Evolutionary conservation across 2,329 filamentous ascomycete genomes (phyloP).

Genomic region (Westerdykella aurantiaca): DNA sequence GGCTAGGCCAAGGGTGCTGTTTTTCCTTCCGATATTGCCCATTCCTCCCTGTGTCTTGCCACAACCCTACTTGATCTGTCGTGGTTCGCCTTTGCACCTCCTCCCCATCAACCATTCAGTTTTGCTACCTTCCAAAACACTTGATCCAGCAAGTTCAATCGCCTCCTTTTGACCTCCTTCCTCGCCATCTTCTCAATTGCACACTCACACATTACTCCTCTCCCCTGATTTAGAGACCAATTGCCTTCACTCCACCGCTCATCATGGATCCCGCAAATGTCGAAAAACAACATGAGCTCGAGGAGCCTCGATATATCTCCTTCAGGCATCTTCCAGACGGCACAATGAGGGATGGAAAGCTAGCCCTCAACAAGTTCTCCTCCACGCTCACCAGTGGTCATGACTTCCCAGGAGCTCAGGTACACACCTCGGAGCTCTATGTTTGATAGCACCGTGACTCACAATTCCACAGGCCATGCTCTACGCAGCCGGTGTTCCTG

Average conservation of each 20-base stretch:
- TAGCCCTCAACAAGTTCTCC: conserved; percentile 79
- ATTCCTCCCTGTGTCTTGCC: too few species aligned
- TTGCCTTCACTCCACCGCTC: background rate
- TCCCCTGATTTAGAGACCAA: too few species aligned
- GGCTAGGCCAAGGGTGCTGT: background rate
- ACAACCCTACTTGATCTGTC: background rate
- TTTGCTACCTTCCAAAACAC: background rate
- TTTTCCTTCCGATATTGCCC: background rate
- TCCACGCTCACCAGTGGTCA: conserved; percentile 74
- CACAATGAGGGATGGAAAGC: conserved; percentile 52
- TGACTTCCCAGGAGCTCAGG: conserved; percentile 89
- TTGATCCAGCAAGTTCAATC: background rate
- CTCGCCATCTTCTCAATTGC: background rate
- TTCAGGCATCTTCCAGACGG: conserved; percentile 52
- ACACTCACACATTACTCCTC: background rate
- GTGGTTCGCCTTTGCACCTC: background rate
- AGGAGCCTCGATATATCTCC: conserved; percentile 47
- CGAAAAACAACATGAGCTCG: conserved; percentile 32
- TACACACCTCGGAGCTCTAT: conserved; percentile 34
- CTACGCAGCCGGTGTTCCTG: conserved; percentile 83
- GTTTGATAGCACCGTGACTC: background rate
- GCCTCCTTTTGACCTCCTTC: background rate
- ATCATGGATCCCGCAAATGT: conserved; percentile 36
- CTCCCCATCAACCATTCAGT: background rate
- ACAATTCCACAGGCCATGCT: conserved; percentile 72